phyloP scores from a whole-genome alignment of 345 rosid genomes.

The Salix viminalis region DNA sequence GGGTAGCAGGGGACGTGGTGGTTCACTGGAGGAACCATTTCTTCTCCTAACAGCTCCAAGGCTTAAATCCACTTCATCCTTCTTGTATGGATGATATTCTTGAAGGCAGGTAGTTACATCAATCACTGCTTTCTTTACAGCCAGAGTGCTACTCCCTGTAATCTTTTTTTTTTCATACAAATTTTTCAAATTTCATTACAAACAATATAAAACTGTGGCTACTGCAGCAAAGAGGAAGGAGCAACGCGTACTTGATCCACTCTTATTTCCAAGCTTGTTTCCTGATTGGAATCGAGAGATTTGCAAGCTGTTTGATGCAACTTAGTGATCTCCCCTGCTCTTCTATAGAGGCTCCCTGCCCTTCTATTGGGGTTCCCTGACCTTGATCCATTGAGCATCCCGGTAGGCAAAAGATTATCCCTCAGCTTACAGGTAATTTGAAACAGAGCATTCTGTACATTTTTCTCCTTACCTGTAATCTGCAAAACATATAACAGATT shows the following conservation, averaged over 20 bases:
- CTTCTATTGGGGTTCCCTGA: slow-evolving; percentile 21
- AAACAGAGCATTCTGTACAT: slow-evolving; percentile 40
- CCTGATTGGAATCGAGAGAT: slow-evolving; percentile 16
- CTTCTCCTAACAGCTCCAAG: slow-evolving; percentile 25
- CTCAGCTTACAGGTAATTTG: slow-evolving; percentile 37
- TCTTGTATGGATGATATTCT: slow-evolving; percentile 29
- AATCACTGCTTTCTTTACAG: slow-evolving; percentile 60
- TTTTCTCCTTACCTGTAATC: slow-evolving; percentile 41
- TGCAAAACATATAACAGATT: slow-evolving; percentile 20
- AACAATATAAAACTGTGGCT: background rate
- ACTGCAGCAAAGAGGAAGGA: slow-evolving; percentile 12
- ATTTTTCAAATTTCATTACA: background rate
- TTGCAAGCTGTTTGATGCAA: slow-evolving; percentile 10
- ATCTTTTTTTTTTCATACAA: slow-evolving; percentile 31
- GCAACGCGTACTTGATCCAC: slow-evolving; percentile 28
- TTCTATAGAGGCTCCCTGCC: slow-evolving; percentile 20
- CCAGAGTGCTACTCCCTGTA: slow-evolving; percentile 38
- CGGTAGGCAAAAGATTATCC: slow-evolving; percentile 30
- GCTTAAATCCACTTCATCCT: slow-evolving; percentile 1
- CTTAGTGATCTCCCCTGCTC: slow-evolving; percentile 15
- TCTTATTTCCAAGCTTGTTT: slow-evolving; percentile 23
- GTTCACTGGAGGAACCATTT: slow-evolving; percentile 28
- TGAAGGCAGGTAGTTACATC: slow-evolving; percentile 47
- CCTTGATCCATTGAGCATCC: slow-evolving; percentile 28
- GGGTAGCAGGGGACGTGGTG: slow-evolving; percentile 32